These are phyloP conservation scores for Craspedostauros australis DNA, from an alignment of 108 stramenopile species.

Conservation along the genomic window DNA sequence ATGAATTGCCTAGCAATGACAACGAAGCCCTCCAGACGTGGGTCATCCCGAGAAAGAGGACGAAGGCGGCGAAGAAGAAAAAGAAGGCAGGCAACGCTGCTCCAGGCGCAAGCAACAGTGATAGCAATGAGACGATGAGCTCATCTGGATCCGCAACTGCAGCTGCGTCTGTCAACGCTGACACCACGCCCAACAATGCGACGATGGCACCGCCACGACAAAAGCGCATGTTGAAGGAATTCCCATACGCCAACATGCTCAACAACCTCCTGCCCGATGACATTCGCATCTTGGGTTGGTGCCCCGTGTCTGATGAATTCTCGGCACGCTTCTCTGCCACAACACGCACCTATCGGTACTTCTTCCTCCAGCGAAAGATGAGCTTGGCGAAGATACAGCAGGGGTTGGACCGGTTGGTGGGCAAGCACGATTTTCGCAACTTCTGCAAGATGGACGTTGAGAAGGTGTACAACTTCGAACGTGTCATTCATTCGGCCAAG, in stretches of 20 bases:
- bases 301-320: conserved; percentile 84
- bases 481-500: conserved; percentile 52
- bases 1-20: conserved; percentile 63
- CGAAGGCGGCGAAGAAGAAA: conserved; percentile 11
- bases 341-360: conserved; percentile 91
- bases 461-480: conserved; percentile 87
- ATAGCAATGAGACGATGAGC: not conserved
- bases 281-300: conserved; percentile 94
- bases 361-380: conserved; percentile 63
- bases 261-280: conserved; percentile 89
- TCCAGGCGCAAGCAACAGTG: not conserved
- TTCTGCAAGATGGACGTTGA: conserved; percentile 97
- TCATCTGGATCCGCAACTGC: not conserved
- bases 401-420: conserved; percentile 70
- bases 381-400: conserved; percentile 69
- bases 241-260: conserved; percentile 88
- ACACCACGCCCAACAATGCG: not conserved
- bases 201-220: not conserved
- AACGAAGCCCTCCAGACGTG: conserved; percentile 37
- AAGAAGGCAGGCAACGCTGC: conserved; percentile 1
- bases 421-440: conserved; percentile 97
- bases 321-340: conserved; percentile 89
- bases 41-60: conserved; percentile 34
- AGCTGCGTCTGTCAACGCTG: not conserved
- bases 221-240: conserved; percentile 52